phyloP scores from a whole-genome alignment of 305 asterid genomes.

The Fraxinus platypoda region DNA sequence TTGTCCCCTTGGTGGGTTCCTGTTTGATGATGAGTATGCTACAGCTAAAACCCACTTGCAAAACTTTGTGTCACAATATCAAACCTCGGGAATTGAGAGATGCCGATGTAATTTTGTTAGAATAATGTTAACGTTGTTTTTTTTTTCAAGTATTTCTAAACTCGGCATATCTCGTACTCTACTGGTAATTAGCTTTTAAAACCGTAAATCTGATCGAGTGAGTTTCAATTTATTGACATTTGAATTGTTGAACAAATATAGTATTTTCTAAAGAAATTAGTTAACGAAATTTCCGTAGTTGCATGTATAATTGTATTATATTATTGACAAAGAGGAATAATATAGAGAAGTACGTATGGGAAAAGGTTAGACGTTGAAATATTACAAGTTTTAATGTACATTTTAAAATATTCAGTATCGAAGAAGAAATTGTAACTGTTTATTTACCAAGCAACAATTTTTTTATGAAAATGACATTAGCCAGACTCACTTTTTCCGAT shows the following conservation, averaged over 20 bases:
- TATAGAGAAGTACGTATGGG: not conserved
- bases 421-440: not conserved
- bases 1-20: conserved; percentile 18
- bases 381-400: not conserved
- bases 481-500: not conserved
- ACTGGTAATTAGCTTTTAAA: no score
- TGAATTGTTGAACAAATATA: not conserved
- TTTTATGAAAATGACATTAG: not conserved
- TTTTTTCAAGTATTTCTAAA: not conserved
- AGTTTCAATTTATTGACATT: not conserved
- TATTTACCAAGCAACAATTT: not conserved
- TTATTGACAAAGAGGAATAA: not conserved
- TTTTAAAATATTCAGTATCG: not conserved
- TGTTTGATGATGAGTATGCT: conserved; percentile 22
- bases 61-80: not conserved
- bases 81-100: not conserved
- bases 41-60: conserved; percentile 39
- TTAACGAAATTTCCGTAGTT: not conserved
- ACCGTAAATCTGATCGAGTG: not conserved
- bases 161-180: not conserved
- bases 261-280: not conserved
- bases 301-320: not conserved
- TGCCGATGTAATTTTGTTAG: not conserved
- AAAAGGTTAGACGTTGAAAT: not conserved
- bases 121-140: no score